Evolutionary conservation across 1,284 basidiomycete species (phyloP), one percentile per base, ranked within the genome.

Genomic region (Dichomitus squalens): DNA sequence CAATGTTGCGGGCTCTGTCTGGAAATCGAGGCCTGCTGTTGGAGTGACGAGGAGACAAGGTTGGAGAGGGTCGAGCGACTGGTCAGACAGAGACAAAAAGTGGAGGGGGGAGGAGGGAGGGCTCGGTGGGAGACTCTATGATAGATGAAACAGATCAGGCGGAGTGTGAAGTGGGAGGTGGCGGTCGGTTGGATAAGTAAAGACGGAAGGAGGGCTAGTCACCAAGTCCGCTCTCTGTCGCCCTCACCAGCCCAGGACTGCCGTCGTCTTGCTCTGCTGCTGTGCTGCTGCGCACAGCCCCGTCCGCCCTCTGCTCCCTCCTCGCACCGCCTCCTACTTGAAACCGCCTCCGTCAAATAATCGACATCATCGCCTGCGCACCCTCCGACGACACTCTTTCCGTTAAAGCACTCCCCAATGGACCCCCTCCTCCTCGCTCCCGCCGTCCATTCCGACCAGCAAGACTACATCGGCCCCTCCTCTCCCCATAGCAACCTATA

Each of bases 341-440:
- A 55, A 58, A 64, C 59, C 59, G 59, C 62, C 62, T 64, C 59
- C 57, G 59, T 60, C 67, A 68, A 67, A 66, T 66, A 67, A 61
- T 61, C 62, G 51, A 56, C 66, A 66, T 66, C 67, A 67, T 63
- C 64, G 58, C 58, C 62, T 63, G 59, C 57, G 59, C 60, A 55
- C 59, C 25, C 54, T 44, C 55, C 39, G 53, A 57, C 61, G 49
- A 60, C 63, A 52, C 56, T 59, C 54, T 58, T 54, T 60, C 63
- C 59, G 62, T 63, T 65, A 65, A 66, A 62, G 63, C 60, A 64
- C 52, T 54, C 57, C 16, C 21, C 57, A 53, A 68, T 69, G 68
- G 68, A 69, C 54, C 57, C 64, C 49, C 65, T 65, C 55, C 65
- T 69, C 58, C 55, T 68, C 55, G 59, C 61, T 51, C 65, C 68